These are phyloP conservation scores for Fusarium poae DNA, from an alignment of 2,329 filamentous ascomycete genomes.

Conservation along the genomic window DNA sequence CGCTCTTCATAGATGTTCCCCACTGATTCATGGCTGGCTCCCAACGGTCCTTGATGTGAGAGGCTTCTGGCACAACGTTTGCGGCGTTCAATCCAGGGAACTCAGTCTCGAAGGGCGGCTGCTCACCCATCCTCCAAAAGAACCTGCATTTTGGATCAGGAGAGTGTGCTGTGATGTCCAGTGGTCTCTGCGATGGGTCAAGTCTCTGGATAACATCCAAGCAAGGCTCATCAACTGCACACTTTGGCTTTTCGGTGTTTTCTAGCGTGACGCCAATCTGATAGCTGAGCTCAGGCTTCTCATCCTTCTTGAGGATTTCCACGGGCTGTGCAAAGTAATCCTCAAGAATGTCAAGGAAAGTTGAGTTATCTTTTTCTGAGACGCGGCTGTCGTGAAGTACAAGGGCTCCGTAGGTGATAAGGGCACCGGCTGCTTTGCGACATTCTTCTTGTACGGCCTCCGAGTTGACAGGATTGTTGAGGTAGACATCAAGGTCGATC, in stretches of 20 bases:
- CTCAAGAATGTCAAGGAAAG: constrained; percentile 72
- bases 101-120: constrained; percentile 65
- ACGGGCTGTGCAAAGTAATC: constrained; percentile 73
- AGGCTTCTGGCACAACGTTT: constrained; percentile 67
- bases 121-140: constrained; percentile 72
- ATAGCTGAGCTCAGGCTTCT: constrained; percentile 70
- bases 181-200: constrained; percentile 66
- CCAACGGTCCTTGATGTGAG: constrained; percentile 65
- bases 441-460: constrained; percentile 65
- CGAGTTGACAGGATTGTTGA: constrained; percentile 58
- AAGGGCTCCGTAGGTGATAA: constrained; percentile 71
- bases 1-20: constrained; percentile 71
- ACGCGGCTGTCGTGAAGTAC: constrained; percentile 72
- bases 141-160: constrained; percentile 74
- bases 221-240: constrained; percentile 72
- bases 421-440: constrained; percentile 65
- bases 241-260: constrained; percentile 74
- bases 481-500: constrained; percentile 71
- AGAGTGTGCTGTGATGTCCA: constrained; percentile 68
- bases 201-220: constrained; percentile 68
- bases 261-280: constrained; percentile 73
- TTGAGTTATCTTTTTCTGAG: constrained; percentile 65
- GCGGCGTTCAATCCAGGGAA: constrained; percentile 68
- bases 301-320: constrained; percentile 61
- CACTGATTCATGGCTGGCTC: constrained; percentile 67